phyloP scores from a whole-genome alignment of 345 rosid species.

The Linum trigynum region DNA sequence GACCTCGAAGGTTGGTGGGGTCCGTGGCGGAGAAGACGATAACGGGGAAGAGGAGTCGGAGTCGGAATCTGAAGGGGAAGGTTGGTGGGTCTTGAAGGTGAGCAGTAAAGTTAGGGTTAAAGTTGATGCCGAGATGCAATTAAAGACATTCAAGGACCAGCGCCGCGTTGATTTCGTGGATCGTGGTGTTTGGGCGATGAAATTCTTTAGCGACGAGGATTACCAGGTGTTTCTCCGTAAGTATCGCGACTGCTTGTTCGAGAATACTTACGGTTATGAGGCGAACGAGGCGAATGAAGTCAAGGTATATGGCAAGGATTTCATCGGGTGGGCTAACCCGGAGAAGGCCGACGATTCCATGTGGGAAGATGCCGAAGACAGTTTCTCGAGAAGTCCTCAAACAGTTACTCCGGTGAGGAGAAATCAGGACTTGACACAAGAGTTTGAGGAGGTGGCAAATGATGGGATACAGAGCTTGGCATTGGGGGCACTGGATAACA shows the following conservation, averaged over 20 bases:
- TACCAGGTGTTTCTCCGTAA: conserved; percentile 36
- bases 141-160: conserved; percentile 66
- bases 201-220: conserved; percentile 52
- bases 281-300: conserved; percentile 65
- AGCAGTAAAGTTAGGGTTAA: conserved; percentile 46
- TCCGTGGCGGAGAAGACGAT: conserved; percentile 26
- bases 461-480: conserved; percentile 96
- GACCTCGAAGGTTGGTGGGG: conserved; percentile 22
- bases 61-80: conserved; percentile 30
- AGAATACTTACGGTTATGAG: conserved; percentile 79
- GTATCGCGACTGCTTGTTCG: conserved; percentile 70
- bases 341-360: conserved; percentile 91
- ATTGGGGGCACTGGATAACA: conserved; percentile 87
- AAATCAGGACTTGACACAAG: conserved; percentile 72
- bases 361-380: conserved; percentile 98
- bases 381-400: conserved; percentile 47
- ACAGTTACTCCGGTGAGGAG: conserved; percentile 47
- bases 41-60: conserved; percentile 32
- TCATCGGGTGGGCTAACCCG: conserved; percentile 81
- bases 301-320: conserved; percentile 87
- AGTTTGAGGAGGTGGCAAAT: conserved; percentile 80
- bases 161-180: conserved; percentile 89
- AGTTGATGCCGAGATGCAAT: conserved; percentile 53
- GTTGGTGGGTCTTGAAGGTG: conserved; percentile 64
- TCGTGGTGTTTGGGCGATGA: conserved; percentile 84